Conservation (phyloP, 2,329 filamentous ascomycete genomes). For the Pseudogymnoascus sp. region DNA sequence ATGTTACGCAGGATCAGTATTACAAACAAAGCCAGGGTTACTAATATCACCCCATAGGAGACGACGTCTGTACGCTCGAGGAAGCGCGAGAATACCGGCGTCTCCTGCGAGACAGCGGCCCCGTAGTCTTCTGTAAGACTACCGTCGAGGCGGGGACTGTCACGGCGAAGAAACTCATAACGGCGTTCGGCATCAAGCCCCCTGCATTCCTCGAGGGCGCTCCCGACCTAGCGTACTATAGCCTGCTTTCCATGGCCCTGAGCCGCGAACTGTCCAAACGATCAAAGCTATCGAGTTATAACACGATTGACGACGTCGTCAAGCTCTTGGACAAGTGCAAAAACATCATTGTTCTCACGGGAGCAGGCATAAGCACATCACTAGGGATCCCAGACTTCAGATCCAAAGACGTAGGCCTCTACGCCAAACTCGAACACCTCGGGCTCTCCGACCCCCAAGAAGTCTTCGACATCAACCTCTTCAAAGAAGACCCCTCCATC, state of each 20-base stretch:
- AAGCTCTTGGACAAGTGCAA: constrained; percentile 62
- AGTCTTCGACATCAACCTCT: constrained; percentile 85
- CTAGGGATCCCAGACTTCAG: constrained; percentile 96
- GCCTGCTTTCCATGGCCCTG: constrained; percentile 68
- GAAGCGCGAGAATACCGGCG: constrained; percentile 63
- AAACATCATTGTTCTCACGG: constrained; percentile 90
- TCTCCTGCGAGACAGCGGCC: constrained; percentile 68
- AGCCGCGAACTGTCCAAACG: constrained; percentile 75
- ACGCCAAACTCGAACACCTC: constrained; percentile 72
- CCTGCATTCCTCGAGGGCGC: constrained; percentile 66
- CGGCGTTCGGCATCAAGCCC: constrained; percentile 73
- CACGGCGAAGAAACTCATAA: constrained; percentile 74
- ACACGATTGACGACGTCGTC: constrained; percentile 82
- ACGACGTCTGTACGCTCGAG: constrained; percentile 50
- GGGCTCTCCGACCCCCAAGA: constrained; percentile 79
- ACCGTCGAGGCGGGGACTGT: constrained; percentile 63
- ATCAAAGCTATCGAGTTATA: constrained; percentile 70
- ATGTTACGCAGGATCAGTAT: constrained; percentile 15
- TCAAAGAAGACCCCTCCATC: constrained; percentile 75
- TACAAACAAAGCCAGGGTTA: not conserved
- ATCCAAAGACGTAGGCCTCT: constrained; percentile 86
- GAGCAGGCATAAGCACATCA: constrained; percentile 92
- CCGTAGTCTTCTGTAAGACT: constrained; percentile 65
- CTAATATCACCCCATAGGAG: constrained; percentile 4
- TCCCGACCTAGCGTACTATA: constrained; percentile 68